phyloP scores from a whole-genome alignment of 805 yeast genomes.

The Peterozyma xylosa region DNA sequence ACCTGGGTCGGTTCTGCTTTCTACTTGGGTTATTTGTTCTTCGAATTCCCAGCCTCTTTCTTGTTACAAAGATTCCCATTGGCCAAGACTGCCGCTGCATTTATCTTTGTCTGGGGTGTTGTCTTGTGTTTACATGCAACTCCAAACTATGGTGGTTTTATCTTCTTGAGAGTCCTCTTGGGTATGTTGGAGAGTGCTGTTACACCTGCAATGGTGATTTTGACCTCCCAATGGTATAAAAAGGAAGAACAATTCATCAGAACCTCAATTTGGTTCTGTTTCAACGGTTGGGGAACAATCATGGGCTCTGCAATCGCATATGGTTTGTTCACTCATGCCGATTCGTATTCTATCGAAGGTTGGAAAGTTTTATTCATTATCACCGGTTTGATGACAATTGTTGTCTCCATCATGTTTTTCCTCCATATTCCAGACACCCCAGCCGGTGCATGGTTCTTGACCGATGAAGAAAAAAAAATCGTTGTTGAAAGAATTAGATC shows the following conservation, averaged over 20 bases:
- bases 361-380: conserved; percentile 58
- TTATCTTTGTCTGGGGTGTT: conserved; percentile 28
- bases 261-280: conserved; percentile 31
- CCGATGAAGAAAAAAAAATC: conserved; percentile 35
- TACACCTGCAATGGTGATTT: conserved; percentile 45
- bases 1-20: conserved; percentile 27
- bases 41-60: conserved; percentile 30
- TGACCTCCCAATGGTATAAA: conserved; percentile 50
- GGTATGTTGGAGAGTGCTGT: conserved; percentile 45
- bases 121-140: conserved; percentile 23
- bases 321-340: conserved; percentile 26
- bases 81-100: conserved; percentile 24
- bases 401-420: conserved; percentile 38
- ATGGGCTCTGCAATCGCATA: conserved; percentile 45
- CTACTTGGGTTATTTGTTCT: conserved; percentile 26
- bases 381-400: conserved; percentile 49
- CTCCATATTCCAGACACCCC: conserved; percentile 42
- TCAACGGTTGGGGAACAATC: conserved; percentile 32
- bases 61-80: conserved; percentile 27
- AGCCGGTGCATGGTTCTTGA: conserved; percentile 38
- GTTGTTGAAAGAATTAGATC: conserved; percentile 49
- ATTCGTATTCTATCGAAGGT: conserved; percentile 34
- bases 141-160: conserved; percentile 32
- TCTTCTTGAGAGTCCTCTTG: conserved; percentile 34
- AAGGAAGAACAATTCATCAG: conserved; percentile 35